These are phyloP conservation scores for Daldinia decipiens DNA, from an alignment of 495 filamentous ascomycete genomes.

Conservation along the genomic window DNA sequence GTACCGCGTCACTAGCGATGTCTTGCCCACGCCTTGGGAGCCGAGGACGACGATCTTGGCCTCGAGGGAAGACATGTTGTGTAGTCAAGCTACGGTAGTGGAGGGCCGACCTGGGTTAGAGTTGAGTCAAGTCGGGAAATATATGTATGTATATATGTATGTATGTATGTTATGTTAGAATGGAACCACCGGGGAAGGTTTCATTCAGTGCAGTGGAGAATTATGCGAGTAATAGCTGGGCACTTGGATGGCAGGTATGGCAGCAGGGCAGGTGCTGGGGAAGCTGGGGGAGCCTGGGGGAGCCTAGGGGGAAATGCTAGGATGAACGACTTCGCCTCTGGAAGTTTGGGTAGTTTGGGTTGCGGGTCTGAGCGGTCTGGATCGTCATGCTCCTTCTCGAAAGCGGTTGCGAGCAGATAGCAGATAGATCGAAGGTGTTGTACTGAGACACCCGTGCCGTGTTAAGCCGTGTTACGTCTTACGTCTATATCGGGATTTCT, in stretches of 20 bases:
- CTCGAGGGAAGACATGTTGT: slow-evolving; percentile 72
- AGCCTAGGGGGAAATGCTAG: slow-evolving; percentile 14
- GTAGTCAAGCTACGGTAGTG: slow-evolving; percentile 6
- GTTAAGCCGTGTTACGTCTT: not conserved
- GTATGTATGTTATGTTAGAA: no score
- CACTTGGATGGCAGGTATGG: slow-evolving; percentile 6
- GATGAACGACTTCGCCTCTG: slow-evolving; percentile 29
- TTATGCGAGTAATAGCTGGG: slow-evolving; percentile 20
- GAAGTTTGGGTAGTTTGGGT: slow-evolving; percentile 25
- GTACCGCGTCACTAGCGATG: slow-evolving; percentile 87
- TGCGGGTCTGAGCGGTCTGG: slow-evolving; percentile 41
- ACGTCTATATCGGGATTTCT: not conserved
- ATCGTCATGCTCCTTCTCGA: slow-evolving; percentile 43
- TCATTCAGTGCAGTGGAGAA: slow-evolving; percentile 1
- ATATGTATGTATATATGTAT: no score
- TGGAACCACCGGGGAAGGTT: not conserved
- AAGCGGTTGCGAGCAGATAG: slow-evolving; percentile 7
- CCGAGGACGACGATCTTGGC: slow-evolving; percentile 94
- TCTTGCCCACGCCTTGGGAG: slow-evolving; percentile 94
- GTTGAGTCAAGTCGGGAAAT: not conserved
- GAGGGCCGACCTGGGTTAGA: not conserved
- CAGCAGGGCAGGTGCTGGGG: slow-evolving; percentile 9
- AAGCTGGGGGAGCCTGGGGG: slow-evolving; percentile 3
- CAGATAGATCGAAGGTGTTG: not conserved
- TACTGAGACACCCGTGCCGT: slow-evolving; percentile 3